phyloP scores from a whole-genome alignment of 176 grass and related monocot genomes.

The Otatea glauca region DNA sequence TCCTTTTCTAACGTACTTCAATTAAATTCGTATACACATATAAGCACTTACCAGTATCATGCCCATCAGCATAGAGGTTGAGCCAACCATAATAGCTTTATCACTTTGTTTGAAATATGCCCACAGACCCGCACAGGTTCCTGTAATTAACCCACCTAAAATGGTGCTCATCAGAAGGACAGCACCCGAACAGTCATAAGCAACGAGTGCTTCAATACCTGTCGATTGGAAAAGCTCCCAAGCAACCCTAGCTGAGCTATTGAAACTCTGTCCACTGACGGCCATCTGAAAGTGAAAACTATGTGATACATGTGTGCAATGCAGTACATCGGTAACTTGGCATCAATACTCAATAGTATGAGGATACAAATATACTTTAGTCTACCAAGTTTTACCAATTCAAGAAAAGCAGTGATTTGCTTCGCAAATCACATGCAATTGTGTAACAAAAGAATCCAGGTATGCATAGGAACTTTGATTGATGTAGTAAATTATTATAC shows the following conservation, averaged over 20 bases:
- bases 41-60: slow-evolving; percentile 92
- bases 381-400: slow-evolving; percentile 6
- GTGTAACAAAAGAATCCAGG: slow-evolving; percentile 2
- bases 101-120: slow-evolving; percentile 83
- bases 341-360: neutral
- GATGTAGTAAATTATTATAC: neutral
- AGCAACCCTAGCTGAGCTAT: slow-evolving; percentile 88
- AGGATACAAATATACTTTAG: slow-evolving; percentile 4
- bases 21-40: neutral
- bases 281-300: slow-evolving; percentile 74
- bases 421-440: slow-evolving; percentile 3
- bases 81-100: slow-evolving; percentile 89
- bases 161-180: slow-evolving; percentile 91
- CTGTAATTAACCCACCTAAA: slow-evolving; percentile 89
- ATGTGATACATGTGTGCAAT: slow-evolving; percentile 27
- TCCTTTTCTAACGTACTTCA: slow-evolving; percentile 24
- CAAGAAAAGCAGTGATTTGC: neutral
- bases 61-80: slow-evolving; percentile 86
- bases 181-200: slow-evolving; percentile 98
- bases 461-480: neutral
- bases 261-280: slow-evolving; percentile 87
- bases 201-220: slow-evolving; percentile 86
- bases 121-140: slow-evolving; percentile 91
- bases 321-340: neutral
- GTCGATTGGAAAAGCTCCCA: slow-evolving; percentile 99